Conservation (phyloP, 2,329 filamentous ascomycete species). For the Scorias spongiosa region DNA sequence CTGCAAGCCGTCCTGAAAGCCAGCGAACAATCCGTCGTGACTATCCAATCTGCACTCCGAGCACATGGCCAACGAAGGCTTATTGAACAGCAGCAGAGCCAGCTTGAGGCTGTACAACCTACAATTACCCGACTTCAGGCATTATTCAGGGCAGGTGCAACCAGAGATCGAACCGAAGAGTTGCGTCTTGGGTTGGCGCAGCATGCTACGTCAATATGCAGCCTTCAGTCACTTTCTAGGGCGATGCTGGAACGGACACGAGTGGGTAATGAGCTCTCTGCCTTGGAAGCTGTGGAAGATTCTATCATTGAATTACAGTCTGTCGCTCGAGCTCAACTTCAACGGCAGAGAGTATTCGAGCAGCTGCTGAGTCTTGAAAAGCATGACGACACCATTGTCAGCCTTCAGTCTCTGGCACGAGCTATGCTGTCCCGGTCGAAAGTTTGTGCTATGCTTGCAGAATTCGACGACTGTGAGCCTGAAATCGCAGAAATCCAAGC, state of each 20-base stretch:
- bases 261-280: conserved; percentile 29
- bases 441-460: conserved; percentile 56
- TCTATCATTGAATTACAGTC: conserved; percentile 51
- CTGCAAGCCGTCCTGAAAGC: conserved; percentile 16
- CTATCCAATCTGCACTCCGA: conserved; percentile 51
- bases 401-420: conserved; percentile 60
- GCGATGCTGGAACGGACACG: conserved; percentile 31
- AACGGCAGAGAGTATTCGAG: conserved; percentile 43
- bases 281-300: conserved; percentile 42
- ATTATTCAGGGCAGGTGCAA: conserved; percentile 19
- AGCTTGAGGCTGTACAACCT: conserved; percentile 10
- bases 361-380: conserved; percentile 57
- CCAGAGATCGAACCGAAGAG: conserved; percentile 8
- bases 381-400: conserved; percentile 49
- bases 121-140: conserved; percentile 24
- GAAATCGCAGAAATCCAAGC: conserved; percentile 60
- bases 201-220: conserved; percentile 28
- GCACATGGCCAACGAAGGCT: conserved; percentile 36
- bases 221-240: conserved; percentile 38
- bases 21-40: conserved; percentile 26
- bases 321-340: conserved; percentile 48
- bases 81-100: conserved; percentile 6
- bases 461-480: conserved; percentile 75
- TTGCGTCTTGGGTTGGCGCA: conserved; percentile 26
- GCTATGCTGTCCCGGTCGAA: conserved; percentile 65